Conservation (phyloP, 352 stramenopile species). For the Globisporangium mamillatum region DNA sequence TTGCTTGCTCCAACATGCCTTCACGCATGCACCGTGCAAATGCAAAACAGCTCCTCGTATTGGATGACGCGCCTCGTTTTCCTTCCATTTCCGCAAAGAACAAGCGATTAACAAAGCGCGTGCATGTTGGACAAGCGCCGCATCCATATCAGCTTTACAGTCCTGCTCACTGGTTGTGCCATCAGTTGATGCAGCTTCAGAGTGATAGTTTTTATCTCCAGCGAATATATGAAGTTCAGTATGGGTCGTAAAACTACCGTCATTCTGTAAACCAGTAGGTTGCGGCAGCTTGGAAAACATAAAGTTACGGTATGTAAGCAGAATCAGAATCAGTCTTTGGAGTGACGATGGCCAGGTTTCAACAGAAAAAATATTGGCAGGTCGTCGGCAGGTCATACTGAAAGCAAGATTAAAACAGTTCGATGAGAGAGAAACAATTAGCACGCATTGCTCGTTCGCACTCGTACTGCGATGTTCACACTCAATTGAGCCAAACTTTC, state of each 20-base stretch:
- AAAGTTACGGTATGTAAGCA: neutral
- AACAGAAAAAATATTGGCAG: too few relatives aligned
- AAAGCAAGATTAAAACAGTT: neutral
- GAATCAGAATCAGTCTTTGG: too few relatives aligned
- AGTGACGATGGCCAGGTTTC: neutral
- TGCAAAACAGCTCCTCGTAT: too few relatives aligned
- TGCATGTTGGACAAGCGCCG: neutral
- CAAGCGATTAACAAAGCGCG: neutral
- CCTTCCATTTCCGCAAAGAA: neutral
- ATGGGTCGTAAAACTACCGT: neutral
- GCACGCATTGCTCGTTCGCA: too few relatives aligned
- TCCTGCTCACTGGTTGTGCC: constrained; percentile 7
- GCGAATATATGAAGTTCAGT: neutral
- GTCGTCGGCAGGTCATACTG: neutral
- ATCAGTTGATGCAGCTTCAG: constrained; percentile 4
- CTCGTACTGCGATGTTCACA: too few relatives aligned
- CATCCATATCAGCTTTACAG: neutral
- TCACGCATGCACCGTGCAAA: neutral
- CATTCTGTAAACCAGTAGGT: constrained; percentile 1
- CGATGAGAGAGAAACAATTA: too few relatives aligned
- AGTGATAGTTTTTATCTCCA: neutral
- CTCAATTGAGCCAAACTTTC: neutral
- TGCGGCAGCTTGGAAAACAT: neutral
- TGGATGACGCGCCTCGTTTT: neutral
- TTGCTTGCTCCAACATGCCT: neutral